phyloP scores from a whole-genome alignment of 163 green algal species.

The Smithsoniella earleae region DNA sequence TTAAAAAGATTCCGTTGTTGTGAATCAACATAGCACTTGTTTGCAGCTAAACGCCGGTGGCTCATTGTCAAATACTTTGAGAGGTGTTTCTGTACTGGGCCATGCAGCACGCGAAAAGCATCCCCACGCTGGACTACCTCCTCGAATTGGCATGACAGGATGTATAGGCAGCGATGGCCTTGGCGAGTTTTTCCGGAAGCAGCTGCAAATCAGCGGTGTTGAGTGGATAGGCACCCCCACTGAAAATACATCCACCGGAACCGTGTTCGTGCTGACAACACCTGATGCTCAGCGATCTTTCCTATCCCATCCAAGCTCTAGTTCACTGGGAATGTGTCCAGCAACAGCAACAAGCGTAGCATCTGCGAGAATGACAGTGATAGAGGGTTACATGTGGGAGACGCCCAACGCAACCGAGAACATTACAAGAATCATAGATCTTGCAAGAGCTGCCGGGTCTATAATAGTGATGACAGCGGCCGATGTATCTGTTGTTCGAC shows the following conservation, averaged over 20 bases:
- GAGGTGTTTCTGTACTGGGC: conserved; percentile 63
- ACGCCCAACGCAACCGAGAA: conserved; percentile 48
- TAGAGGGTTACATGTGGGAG: conserved; percentile 81
- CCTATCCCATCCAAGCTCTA: conserved; percentile 52
- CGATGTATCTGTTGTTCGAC: conserved; percentile 68
- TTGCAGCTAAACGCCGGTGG: conserved; percentile 66
- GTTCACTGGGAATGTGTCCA: conserved; percentile 30
- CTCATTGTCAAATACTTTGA: conserved; percentile 80
- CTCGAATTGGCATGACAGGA: conserved; percentile 41
- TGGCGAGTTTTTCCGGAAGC: conserved; percentile 53
- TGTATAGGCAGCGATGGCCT: conserved; percentile 45
- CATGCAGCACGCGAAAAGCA: conserved; percentile 37
- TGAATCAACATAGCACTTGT: too few species aligned
- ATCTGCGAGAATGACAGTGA: conserved; percentile 35
- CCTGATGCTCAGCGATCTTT: conserved; percentile 85
- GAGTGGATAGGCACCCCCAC: conserved; percentile 46
- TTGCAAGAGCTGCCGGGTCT: conserved; percentile 47
- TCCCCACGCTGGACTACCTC: conserved; percentile 58
- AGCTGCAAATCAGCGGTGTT: conserved; percentile 69
- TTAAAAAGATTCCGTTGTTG: too few species aligned
- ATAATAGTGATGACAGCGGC: conserved; percentile 76
- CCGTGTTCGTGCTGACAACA: conserved; percentile 84
- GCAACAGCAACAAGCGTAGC: conserved; percentile 34
- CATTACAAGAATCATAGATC: conserved; percentile 40
- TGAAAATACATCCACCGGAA: conserved; percentile 50